Percentiles rank a stretch among this genome's conserved stretches.
These are phyloP conservation scores for Pleomassaria siparia DNA, from an alignment of 2,329 filamentous ascomycete genomes.

Conservation along the genomic window DNA sequence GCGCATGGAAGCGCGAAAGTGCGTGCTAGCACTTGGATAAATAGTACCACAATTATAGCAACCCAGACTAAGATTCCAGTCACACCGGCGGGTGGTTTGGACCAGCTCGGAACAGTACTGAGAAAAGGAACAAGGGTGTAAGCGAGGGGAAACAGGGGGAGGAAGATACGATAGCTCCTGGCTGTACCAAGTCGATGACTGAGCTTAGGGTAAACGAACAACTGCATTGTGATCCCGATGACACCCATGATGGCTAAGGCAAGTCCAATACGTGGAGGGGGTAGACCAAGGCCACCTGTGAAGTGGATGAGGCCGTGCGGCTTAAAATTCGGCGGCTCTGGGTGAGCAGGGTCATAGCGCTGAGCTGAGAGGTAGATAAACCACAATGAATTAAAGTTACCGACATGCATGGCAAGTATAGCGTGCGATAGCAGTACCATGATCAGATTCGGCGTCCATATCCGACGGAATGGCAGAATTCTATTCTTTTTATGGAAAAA, in stretches of 20 bases:
- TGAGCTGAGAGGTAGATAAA: conserved; percentile 53
- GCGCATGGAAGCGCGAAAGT: conserved; percentile 59
- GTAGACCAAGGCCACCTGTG: conserved; percentile 52
- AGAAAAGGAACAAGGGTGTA: conserved; percentile 50
- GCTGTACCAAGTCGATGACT: conserved; percentile 46
- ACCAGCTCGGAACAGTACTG: conserved; percentile 44
- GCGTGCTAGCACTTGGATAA: conserved; percentile 49
- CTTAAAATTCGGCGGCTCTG: conserved; percentile 32
- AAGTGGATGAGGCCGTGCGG: conserved; percentile 48
- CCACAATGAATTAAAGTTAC: conserved; percentile 53
- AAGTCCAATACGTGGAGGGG: conserved; percentile 50
- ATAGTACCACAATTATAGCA: conserved; percentile 44
- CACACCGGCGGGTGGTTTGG: conserved; percentile 43
- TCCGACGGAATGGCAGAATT: conserved; percentile 49
- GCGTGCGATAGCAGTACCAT: conserved; percentile 48
- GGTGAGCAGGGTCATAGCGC: conserved; percentile 42
- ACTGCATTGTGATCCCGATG: conserved; percentile 50
- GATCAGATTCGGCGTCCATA: conserved; percentile 51
- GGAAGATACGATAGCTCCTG: conserved; percentile 44
- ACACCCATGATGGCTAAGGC: conserved; percentile 51
- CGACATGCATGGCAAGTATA: conserved; percentile 50
- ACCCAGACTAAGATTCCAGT: conserved; percentile 47
- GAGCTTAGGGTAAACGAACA: conserved; percentile 49
- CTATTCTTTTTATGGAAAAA: conserved; percentile 17
- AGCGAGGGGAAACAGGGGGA: conserved; percentile 49